These are phyloP conservation scores for Hippophae gyantsensis DNA, from an alignment of 306 rosid species.

Conservation along the genomic window DNA sequence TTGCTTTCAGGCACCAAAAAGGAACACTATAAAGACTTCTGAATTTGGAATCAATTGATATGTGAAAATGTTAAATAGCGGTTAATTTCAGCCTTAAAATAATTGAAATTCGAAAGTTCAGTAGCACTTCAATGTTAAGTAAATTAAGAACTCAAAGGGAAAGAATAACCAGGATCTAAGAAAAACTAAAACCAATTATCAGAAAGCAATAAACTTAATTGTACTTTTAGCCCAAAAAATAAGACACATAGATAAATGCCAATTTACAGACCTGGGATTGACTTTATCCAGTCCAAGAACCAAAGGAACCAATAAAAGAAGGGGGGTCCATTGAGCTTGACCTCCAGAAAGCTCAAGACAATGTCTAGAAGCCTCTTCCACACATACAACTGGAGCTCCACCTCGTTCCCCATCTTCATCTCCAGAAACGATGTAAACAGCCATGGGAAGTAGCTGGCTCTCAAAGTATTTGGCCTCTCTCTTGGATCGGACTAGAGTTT, in stretches of 20 bases:
- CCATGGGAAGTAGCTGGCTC: constrained; percentile 74
- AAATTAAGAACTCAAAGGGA: no score
- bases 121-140: no score
- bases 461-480: constrained; percentile 39
- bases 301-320: constrained; percentile 90
- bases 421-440: constrained; percentile 87
- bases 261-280: constrained; percentile 61
- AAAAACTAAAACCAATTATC: no score
- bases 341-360: constrained; percentile 62
- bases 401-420: constrained; percentile 99
- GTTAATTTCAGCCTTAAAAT: no score
- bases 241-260: neutral
- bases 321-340: constrained; percentile 61
- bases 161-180: no score
- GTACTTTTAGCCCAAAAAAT: constrained; percentile 4
- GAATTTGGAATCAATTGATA: no score
- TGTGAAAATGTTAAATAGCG: no score
- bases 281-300: constrained; percentile 97
- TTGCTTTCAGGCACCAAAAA: no score
- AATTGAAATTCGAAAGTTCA: no score
- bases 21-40: no score
- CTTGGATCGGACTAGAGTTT: constrained; percentile 52
- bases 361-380: constrained; percentile 65
- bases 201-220: neutral
- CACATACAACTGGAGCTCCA: constrained; percentile 91